Conservation (phyloP, 192 early-diverging fungal species). For the Umbelopsis sp. region DNA sequence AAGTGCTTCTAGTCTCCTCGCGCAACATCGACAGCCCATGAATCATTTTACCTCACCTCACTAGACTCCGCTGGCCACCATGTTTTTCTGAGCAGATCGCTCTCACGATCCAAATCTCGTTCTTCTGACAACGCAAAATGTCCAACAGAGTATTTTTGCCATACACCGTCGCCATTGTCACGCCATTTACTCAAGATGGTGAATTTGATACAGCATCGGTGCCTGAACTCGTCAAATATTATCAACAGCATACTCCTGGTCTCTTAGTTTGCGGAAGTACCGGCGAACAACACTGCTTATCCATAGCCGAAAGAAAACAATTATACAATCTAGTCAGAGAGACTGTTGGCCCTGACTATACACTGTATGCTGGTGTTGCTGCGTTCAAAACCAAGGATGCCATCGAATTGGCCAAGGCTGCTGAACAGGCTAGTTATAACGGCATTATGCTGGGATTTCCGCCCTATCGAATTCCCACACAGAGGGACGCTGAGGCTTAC, state of each 20-base stretch:
- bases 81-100: no score
- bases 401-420: slow-evolving; percentile 9
- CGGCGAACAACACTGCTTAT: slow-evolving; percentile 30
- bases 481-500: slow-evolving; percentile 23
- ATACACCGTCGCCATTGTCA: slow-evolving; percentile 27
- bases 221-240: slow-evolving; percentile 22
- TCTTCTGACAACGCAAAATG: no score
- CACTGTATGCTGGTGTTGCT: slow-evolving; percentile 28
- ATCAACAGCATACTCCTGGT: slow-evolving; percentile 13
- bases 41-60: no score
- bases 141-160: slow-evolving; percentile 18
- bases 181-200: slow-evolving; percentile 21
- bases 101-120: no score
- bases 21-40: no score
- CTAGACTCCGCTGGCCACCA: no score
- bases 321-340: background rate
- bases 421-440: background rate
- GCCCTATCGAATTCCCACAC: slow-evolving; percentile 15
- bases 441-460: slow-evolving; percentile 33
- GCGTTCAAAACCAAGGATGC: slow-evolving; percentile 27
- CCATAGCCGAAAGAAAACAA: slow-evolving; percentile 22
- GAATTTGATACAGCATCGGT: slow-evolving; percentile 14
- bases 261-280: slow-evolving; percentile 24
- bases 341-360: background rate
- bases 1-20: no score